Conservation (phyloP, 1,284 basidiomycete species). For the Vanrija pseudolonga region DNA sequence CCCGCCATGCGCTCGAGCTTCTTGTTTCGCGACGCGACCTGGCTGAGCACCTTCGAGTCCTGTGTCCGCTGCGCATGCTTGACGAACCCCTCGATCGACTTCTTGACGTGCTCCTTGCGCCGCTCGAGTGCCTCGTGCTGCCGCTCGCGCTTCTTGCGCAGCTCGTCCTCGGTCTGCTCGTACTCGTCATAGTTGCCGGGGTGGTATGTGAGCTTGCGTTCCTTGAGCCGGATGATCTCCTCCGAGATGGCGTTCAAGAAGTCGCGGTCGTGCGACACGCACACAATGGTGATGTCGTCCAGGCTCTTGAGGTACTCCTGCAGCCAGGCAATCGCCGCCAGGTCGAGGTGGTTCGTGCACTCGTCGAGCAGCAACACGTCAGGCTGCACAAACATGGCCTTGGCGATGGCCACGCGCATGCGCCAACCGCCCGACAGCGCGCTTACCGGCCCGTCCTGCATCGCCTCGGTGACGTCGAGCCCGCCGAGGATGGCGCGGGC, state of each 20-base stretch:
- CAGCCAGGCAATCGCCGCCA: slow-evolving; percentile 50
- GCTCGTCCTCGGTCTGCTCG: slow-evolving; percentile 18
- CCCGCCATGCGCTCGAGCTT: slow-evolving; percentile 62
- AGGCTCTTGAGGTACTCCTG: slow-evolving; percentile 56
- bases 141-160: slow-evolving; percentile 52
- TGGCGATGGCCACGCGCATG: slow-evolving; percentile 56
- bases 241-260: slow-evolving; percentile 65
- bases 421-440: slow-evolving; percentile 68
- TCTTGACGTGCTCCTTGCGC: slow-evolving; percentile 54
- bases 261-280: slow-evolving; percentile 66
- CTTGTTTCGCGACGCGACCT: slow-evolving; percentile 59
- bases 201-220: slow-evolving; percentile 56
- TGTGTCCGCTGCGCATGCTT: slow-evolving; percentile 9
- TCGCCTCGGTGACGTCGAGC: slow-evolving; percentile 60
- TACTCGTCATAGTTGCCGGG: slow-evolving; percentile 21
- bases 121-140: slow-evolving; percentile 59
- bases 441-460: slow-evolving; percentile 54
- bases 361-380: slow-evolving; percentile 51
- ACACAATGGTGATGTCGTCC: slow-evolving; percentile 55
- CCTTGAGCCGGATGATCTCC: slow-evolving; percentile 64
- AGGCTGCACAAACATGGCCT: slow-evolving; percentile 50
- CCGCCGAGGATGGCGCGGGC: slow-evolving; percentile 56
- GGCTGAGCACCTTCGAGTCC: slow-evolving; percentile 18
- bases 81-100: slow-evolving; percentile 15
- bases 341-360: slow-evolving; percentile 53